Evolutionary conservation across 106 monocot genomes (phyloP), one percentile per base, ranked within the genome.

Genomic region (Amphibolis antarctica): DNA sequence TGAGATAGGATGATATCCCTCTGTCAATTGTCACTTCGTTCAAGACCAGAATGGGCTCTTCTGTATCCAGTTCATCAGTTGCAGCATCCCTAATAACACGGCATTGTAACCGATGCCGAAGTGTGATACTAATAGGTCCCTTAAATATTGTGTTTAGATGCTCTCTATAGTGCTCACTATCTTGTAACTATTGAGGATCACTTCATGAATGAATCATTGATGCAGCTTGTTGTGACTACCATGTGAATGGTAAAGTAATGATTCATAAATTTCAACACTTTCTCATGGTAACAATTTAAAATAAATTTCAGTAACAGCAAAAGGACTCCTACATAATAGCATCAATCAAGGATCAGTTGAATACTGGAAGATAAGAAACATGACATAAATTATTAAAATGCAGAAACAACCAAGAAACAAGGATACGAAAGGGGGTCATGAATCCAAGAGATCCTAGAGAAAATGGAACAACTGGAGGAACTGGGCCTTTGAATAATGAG

Each of bases 341-440:
- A 36, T 36, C 36, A 36, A 36, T 36, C 7, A 7, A 36, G 4
- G 36, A 36, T 4, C 36, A 36, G 28, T 17, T 0, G 52, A 66
- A 66, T 18, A 29, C n/a, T 28, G 21, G 9, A 11, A 46, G 10
- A 36, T 36, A 63, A 63, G 24, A 63, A 10, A 1, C 44, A 45
- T 6, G n/a, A 0, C 0, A 36, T 29, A 28, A 22, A 6, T 24
- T 22, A 20, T 11, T 12, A 13, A 15, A 44, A 22, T 9, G 24
- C 4, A 17, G 13, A 23, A 23, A 10, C 4, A 46, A 14, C 10
- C 29, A 55, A 24, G 36, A 12, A n/a, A 62, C 21, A 53, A 81
- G 94, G 94, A 94, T 98, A 98, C 98, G 87, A 54, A 98, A 91
- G 71, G 98, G 91, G 4, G 98, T 98, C 91, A 98, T 91, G 73